These are phyloP conservation scores for Persicaria tinctoria DNA, from an alignment of 148 eudicot genomes.

Conservation along the genomic window DNA sequence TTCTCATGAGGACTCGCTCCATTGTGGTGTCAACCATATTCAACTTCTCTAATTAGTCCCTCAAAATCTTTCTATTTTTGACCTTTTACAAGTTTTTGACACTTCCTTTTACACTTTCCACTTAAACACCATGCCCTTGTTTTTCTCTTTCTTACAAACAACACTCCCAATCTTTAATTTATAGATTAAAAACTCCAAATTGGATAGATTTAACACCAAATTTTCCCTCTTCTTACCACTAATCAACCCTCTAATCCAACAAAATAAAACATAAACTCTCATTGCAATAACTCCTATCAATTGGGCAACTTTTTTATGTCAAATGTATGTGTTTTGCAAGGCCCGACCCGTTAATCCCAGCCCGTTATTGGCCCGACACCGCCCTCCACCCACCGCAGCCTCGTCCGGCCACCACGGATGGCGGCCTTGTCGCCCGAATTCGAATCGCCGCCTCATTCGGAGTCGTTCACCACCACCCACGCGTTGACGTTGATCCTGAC, in stretches of 20 bases:
- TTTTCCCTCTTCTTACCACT: neutral
- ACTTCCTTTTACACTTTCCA: neutral
- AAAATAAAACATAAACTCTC: neutral
- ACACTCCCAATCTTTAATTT: neutral
- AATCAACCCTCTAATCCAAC: neutral
- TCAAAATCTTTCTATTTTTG: slow-evolving; percentile 13
- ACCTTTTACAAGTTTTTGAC: neutral
- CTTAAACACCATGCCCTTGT: neutral
- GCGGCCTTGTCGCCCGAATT: neutral
- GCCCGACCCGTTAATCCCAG: neutral
- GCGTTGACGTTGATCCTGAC: slow-evolving; percentile 51
- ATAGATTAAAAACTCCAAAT: neutral
- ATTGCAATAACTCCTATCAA: too few species aligned
- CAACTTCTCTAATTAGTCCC: neutral
- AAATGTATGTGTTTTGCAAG: neutral
- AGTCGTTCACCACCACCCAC: slow-evolving; percentile 11
- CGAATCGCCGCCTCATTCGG: neutral
- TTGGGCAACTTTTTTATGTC: neutral
- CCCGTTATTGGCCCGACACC: neutral
- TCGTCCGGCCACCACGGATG: neutral
- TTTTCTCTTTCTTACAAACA: neutral
- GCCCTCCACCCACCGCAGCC: neutral
- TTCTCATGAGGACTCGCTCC: slow-evolving; percentile 5
- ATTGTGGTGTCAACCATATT: neutral
- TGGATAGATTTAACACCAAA: neutral